A percentile compares a stretch with the other conserved stretches of the same genome.
These are phyloP conservation scores for Stropharia rugosoannulata DNA, from an alignment of 768 basidiomycete genomes.

Conservation along the genomic window DNA sequence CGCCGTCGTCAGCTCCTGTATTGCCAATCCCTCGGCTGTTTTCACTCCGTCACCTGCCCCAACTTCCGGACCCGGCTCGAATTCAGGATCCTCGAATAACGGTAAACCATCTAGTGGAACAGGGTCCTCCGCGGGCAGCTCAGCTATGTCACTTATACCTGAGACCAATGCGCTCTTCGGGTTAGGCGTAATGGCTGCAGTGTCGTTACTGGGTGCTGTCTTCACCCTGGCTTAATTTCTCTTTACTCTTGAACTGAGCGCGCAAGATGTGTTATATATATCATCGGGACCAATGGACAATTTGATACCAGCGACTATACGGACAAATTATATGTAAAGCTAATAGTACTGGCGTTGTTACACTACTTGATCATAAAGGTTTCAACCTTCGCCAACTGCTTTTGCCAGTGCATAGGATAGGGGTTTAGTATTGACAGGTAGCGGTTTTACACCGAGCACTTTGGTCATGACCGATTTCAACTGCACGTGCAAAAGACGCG, in stretches of 20 bases:
- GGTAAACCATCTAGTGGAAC: not conserved
- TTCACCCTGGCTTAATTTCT: constrained; percentile 19
- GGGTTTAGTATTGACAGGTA: no score
- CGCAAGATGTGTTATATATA: not conserved
- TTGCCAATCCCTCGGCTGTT: constrained; percentile 60
- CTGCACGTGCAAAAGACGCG: no score
- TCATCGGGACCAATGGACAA: not conserved
- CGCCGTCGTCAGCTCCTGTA: constrained; percentile 64
- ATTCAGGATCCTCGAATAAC: constrained; percentile 3
- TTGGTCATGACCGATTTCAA: no score
- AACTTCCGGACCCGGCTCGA: constrained; percentile 18
- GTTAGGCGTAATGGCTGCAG: constrained; percentile 16
- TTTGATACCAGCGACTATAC: not conserved
- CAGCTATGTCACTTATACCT: constrained; percentile 10
- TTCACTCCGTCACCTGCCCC: constrained; percentile 57
- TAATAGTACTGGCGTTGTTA: no score
- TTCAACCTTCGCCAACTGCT: no score
- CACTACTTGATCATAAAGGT: no score
- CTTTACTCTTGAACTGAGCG: no score
- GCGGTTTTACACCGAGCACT: no score
- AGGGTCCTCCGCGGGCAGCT: constrained; percentile 8
- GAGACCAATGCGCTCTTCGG: constrained; percentile 17
- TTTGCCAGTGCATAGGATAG: no score
- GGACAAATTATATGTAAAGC: not conserved
- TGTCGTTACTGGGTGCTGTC: constrained; percentile 18